Evolutionary conservation across 1,139 yeast genomes (phyloP).

Genomic region (Protomyces arabidopsidicola): DNA sequence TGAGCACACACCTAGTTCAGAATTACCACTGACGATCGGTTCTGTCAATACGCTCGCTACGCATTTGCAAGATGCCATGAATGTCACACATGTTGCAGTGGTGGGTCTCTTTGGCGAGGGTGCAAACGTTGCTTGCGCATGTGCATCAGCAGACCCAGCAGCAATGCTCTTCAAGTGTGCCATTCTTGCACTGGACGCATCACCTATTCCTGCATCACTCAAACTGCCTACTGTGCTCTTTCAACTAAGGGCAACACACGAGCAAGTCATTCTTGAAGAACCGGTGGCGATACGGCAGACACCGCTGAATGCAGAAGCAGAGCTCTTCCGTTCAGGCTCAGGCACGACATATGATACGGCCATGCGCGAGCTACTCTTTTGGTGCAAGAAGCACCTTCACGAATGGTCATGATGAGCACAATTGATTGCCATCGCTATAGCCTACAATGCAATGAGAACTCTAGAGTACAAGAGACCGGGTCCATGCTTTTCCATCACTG

Average conservation of each 20-base stretch:
- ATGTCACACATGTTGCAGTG: neutral
- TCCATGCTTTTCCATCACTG: neutral
- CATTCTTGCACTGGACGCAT: neutral
- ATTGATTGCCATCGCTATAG: neutral
- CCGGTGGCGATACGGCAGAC: neutral
- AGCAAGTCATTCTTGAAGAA: neutral
- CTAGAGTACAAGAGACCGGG: neutral
- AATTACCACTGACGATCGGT: neutral
- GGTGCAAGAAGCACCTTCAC: constrained; percentile 21
- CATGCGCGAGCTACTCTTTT: constrained; percentile 15
- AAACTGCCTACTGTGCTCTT: neutral
- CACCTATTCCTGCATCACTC: neutral
- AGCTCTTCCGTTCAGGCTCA: neutral
- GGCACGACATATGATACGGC: constrained; percentile 1
- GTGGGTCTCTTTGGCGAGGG: neutral
- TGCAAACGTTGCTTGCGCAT: neutral
- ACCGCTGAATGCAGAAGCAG: neutral
- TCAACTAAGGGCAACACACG: neutral
- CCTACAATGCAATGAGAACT: neutral
- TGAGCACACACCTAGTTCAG: neutral
- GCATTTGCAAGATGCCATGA: neutral
- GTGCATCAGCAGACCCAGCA: neutral
- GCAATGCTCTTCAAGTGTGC: neutral
- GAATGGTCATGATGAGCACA: constrained; percentile 14
- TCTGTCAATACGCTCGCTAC: neutral